phyloP scores from a whole-genome alignment of 176 grass and related monocot species.

The Ampelocalamus luodianensis region DNA sequence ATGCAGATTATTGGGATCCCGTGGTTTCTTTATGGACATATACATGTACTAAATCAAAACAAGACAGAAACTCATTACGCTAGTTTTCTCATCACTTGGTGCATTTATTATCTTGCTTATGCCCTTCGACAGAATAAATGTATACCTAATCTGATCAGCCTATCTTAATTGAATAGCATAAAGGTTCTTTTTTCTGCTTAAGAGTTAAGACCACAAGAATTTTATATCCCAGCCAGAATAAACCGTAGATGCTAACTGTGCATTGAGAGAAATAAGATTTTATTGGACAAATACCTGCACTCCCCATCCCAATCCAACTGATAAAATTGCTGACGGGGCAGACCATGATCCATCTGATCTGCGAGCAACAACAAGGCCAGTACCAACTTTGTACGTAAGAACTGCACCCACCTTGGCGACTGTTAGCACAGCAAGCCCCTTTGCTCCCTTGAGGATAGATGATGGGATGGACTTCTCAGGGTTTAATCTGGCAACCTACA shows the following conservation, averaged over 20 bases:
- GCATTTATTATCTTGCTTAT: neutral
- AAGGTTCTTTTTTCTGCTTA: neutral
- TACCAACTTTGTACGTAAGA: constrained; percentile 93
- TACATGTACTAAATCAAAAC: neutral
- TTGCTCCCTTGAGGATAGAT: constrained; percentile 86
- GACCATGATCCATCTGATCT: constrained; percentile 93
- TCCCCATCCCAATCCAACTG: constrained; percentile 95
- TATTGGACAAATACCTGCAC: constrained; percentile 66
- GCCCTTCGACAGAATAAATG: neutral
- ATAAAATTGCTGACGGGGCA: constrained; percentile 87
- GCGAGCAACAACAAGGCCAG: constrained; percentile 82
- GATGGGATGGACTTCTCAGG: constrained; percentile 88
- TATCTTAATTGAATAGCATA: constrained; percentile 6
- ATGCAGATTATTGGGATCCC: neutral
- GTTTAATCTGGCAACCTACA: constrained; percentile 89
- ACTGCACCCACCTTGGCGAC: constrained; percentile 81
- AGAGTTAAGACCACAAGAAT: neutral
- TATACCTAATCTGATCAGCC: neutral
- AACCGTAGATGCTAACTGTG: neutral
- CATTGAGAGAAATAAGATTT: constrained; percentile 28
- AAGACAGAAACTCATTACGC: neutral
- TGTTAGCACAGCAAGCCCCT: constrained; percentile 87
- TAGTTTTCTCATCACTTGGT: neutral
- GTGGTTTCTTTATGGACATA: neutral
- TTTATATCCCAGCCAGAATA: constrained; percentile 4